Conservation (phyloP, 352 stramenopile species). For the Globisporangium canariense region DNA sequence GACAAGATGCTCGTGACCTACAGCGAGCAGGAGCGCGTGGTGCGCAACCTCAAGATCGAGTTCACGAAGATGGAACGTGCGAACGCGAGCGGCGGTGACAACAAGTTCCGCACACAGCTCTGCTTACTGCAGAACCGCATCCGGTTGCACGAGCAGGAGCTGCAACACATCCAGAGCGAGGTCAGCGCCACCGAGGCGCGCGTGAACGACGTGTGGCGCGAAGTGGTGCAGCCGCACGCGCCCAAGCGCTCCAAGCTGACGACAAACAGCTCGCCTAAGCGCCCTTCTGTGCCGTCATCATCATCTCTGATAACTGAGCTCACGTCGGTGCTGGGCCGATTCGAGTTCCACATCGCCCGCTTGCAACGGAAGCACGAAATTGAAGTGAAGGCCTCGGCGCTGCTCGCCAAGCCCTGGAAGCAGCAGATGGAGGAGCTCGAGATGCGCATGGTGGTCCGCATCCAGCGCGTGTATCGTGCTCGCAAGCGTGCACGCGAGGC, state of each 20-base stretch:
- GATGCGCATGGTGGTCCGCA: conserved; percentile 62
- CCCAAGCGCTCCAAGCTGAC: not conserved
- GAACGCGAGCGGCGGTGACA: conserved; percentile 26
- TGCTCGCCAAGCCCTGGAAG: conserved; percentile 60
- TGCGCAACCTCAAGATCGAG: conserved; percentile 65
- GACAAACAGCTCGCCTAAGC: not conserved
- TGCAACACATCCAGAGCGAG: conserved; percentile 52
- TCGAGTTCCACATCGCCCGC: conserved; percentile 47
- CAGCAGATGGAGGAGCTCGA: conserved; percentile 68
- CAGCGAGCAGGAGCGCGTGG: conserved; percentile 42
- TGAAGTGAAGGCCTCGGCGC: conserved; percentile 46
- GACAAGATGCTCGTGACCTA: conserved; percentile 33
- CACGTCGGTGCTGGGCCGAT: conserved; percentile 55
- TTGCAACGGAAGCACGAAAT: conserved; percentile 56
- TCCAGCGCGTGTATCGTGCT: conserved; percentile 67
- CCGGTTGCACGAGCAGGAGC: conserved; percentile 51
- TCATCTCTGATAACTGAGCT: conserved; percentile 27
- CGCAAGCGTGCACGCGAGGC: conserved; percentile 33
- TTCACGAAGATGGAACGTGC: conserved; percentile 52
- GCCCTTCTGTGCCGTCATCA: not conserved
- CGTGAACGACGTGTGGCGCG: conserved; percentile 60
- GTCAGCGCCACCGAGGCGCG: conserved; percentile 42
- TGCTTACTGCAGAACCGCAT: conserved; percentile 60
- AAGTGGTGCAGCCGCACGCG: conserved; percentile 29
- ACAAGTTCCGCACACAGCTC: conserved; percentile 53